Conservation (phyloP, 345 rosid genomes). For the Clarkia xantiana region DNA sequence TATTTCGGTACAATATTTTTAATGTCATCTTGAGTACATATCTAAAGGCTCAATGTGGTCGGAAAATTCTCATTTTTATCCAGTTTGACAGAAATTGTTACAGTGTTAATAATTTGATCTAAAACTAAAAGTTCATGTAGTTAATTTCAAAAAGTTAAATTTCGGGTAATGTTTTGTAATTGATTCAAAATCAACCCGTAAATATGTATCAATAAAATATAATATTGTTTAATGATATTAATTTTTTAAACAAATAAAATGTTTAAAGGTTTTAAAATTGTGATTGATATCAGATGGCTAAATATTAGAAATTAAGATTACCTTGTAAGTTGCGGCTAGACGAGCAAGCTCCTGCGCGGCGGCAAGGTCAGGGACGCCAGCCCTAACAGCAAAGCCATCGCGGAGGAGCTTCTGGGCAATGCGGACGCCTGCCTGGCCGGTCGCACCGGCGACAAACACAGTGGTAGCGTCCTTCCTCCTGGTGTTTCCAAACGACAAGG, state of each 20-base stretch:
- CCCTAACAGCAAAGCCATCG: slow-evolving; percentile 72
- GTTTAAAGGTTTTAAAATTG: neutral
- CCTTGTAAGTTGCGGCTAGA: slow-evolving; percentile 75
- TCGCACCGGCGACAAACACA: slow-evolving; percentile 87
- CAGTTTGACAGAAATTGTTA: no score
- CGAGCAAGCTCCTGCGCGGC: slow-evolving; percentile 87
- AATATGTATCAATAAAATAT: no score
- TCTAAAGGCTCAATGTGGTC: no score
- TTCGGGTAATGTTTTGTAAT: no score
- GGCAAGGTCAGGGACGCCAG: slow-evolving; percentile 73
- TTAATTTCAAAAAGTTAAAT: no score
- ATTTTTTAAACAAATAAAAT: neutral
- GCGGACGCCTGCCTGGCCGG: slow-evolving; percentile 82
- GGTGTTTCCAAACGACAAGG: slow-evolving; percentile 35
- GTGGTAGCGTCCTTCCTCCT: slow-evolving; percentile 70
- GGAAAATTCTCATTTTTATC: no score
- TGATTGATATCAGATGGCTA: neutral
- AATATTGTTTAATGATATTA: no score
- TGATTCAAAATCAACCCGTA: no score
- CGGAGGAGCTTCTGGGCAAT: slow-evolving; percentile 61
- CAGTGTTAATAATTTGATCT: no score
- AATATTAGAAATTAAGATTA: slow-evolving; percentile 6
- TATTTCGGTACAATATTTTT: no score
- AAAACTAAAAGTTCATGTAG: no score
- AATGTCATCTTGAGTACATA: no score